A percentile compares a stretch with the other conserved stretches of the same genome.
phyloP scores from a whole-genome alignment of 1,284 basidiomycete species.

The Ustilago tritici region DNA sequence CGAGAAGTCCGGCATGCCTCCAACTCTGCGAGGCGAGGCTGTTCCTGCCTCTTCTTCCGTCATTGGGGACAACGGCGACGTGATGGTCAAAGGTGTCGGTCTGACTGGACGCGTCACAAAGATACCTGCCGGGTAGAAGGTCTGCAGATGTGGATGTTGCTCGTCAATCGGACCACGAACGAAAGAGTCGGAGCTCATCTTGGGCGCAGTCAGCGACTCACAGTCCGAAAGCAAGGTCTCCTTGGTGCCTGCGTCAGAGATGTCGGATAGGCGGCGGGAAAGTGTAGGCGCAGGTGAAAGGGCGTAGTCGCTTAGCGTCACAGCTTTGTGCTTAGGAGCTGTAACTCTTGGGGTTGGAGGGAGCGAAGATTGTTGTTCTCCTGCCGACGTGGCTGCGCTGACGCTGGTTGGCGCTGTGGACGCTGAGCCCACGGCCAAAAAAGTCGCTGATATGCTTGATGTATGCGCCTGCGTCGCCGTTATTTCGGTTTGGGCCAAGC shows the following conservation, averaged over 20 bases:
- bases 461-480: neutral
- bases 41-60: constrained; percentile 11
- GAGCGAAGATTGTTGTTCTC: neutral
- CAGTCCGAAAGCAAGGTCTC: constrained; percentile 34
- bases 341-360: neutral
- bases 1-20: constrained; percentile 15
- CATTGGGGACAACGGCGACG: constrained; percentile 18
- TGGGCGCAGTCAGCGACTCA: constrained; percentile 17
- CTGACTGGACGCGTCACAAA: constrained; percentile 4
- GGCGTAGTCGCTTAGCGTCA: neutral
- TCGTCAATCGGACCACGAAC: constrained; percentile 16
- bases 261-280: constrained; percentile 16
- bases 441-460: constrained; percentile 5
- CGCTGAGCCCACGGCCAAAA: neutral
- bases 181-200: constrained; percentile 15
- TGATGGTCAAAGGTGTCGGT: neutral
- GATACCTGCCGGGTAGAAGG: constrained; percentile 18
- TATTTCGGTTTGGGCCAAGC: constrained; percentile 4
- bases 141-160: constrained; percentile 22
- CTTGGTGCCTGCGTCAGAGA: constrained; percentile 29
- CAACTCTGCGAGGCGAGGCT: constrained; percentile 13
- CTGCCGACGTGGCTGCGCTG: neutral
- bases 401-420: constrained; percentile 19
- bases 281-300: constrained; percentile 11
- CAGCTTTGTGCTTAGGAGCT: neutral